Conservation (phyloP, 1,284 basidiomycete species). For the Inonotus hispidus region DNA sequence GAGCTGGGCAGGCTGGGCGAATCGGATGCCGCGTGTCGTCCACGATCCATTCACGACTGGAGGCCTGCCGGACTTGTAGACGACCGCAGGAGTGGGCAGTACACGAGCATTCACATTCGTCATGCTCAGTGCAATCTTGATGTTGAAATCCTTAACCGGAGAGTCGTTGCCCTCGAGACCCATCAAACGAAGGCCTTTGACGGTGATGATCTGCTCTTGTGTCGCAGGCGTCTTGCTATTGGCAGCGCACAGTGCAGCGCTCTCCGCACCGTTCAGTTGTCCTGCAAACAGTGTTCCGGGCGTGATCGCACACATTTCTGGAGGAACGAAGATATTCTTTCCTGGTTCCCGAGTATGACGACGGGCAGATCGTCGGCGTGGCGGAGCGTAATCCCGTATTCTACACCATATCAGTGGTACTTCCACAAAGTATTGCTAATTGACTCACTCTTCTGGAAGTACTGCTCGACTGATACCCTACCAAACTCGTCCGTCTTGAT, state of each 20-base stretch:
- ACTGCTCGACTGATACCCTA: slow-evolving; percentile 52
- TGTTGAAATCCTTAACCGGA: slow-evolving; percentile 44
- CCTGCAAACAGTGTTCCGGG: slow-evolving; percentile 49
- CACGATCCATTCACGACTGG: slow-evolving; percentile 54
- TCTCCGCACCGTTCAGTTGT: slow-evolving; percentile 26
- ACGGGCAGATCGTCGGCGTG: slow-evolving; percentile 51
- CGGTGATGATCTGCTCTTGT: slow-evolving; percentile 45
- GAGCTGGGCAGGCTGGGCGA: background rate
- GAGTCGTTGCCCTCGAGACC: slow-evolving; percentile 38
- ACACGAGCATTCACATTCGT: slow-evolving; percentile 52
- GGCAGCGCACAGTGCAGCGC: slow-evolving; percentile 1
- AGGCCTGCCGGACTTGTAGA: slow-evolving; percentile 43
- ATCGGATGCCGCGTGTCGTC: slow-evolving; percentile 51
- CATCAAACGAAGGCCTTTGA: slow-evolving; percentile 48
- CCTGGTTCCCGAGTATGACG: slow-evolving; percentile 46
- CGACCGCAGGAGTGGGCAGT: slow-evolving; percentile 49
- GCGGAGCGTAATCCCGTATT: slow-evolving; percentile 48
- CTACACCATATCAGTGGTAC: slow-evolving; percentile 29
- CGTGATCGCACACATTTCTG: slow-evolving; percentile 63
- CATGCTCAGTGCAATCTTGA: slow-evolving; percentile 53
- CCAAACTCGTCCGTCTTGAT: slow-evolving; percentile 54
- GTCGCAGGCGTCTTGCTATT: background rate
- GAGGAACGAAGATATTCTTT: slow-evolving; percentile 49
- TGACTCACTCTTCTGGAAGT: slow-evolving; percentile 51
- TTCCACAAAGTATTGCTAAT: background rate